Evolutionary conservation across 306 rosid genomes (phyloP), one percentile per base, ranked within the genome.

Genomic region (Gastrolobium bilobum): DNA sequence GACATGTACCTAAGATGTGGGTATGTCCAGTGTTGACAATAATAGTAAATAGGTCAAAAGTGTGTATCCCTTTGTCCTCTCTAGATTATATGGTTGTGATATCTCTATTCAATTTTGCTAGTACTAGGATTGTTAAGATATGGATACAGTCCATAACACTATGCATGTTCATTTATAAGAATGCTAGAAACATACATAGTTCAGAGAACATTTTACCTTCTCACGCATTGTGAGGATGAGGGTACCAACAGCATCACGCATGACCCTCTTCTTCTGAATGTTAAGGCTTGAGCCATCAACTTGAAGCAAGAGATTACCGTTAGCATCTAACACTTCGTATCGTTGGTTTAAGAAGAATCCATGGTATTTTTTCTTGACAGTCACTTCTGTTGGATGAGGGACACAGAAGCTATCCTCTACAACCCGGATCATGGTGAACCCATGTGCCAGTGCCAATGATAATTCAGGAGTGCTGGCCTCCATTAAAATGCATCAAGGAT

Each of bases 261-360:
- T 63, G 6, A 72, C 42, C 57, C 86, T 83, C 64, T 71, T 77
- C 71, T 77, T 83, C 1, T 74, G 71, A 1, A 83, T 33, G 42
- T 47, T 68, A 15, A 77, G 10, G 76, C 79, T 77, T 56, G 83
- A 37, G 2, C 86, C 82, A 77, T 77, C 83, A 79, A 83, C 76
- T 38, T 56, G 71, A 30, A 83, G 70, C 50, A 83, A 56, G 42
- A 83, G 14, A 44, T 64, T 72, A 3, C 71, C 76, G 10, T 77
- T 54, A 5, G 0, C 35, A 38, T 83, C 83, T 4, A 48, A 26
- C 64, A 71, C 65, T 40, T 83, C n/a, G 50, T 83, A 71, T 37
- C 65, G 63, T 71, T 71, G 79, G 43, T 47, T 13, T 7, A 72
- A 77, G 43, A 83, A 71, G 13, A 82, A 47, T 37, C 79, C 78